Conservation (phyloP, 805 yeast genomes). For the Pichia rugopelliculosa region DNA sequence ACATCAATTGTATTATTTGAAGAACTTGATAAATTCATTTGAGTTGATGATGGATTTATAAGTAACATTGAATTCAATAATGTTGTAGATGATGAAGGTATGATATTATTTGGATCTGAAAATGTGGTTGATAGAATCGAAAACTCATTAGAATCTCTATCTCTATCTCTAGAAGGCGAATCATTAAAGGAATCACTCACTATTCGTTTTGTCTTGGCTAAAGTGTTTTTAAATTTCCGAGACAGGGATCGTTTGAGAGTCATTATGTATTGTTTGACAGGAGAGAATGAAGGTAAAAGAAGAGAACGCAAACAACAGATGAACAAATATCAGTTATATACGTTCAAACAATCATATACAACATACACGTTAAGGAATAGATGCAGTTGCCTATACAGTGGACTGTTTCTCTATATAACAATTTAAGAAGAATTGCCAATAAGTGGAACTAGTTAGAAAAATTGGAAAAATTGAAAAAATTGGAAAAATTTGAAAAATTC, state of each 20-base stretch:
- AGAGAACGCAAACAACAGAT: no score
- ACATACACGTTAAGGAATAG: no score
- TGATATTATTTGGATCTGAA: background rate
- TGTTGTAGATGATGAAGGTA: background rate
- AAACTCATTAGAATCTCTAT: no score
- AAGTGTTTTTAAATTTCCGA: conserved; percentile 11
- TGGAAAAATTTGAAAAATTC: no score
- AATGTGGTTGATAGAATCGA: background rate
- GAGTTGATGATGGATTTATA: background rate
- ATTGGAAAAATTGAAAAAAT: no score
- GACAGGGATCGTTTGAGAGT: conserved; percentile 15
- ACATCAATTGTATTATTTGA: background rate
- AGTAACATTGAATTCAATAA: background rate
- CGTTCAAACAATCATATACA: no score
- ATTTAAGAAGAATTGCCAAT: no score
- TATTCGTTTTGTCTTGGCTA: conserved; percentile 14
- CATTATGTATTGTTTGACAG: conserved; percentile 3
- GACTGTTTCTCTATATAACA: no score
- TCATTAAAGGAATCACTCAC: background rate
- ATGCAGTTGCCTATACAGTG: no score
- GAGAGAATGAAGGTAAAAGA: background rate
- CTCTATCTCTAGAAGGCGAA: background rate
- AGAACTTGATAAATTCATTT: background rate
- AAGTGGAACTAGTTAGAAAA: no score
- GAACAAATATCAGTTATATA: no score